phyloP scores from a whole-genome alignment of 2,329 filamentous ascomycete genomes.

The Aureobasidium uvarum region DNA sequence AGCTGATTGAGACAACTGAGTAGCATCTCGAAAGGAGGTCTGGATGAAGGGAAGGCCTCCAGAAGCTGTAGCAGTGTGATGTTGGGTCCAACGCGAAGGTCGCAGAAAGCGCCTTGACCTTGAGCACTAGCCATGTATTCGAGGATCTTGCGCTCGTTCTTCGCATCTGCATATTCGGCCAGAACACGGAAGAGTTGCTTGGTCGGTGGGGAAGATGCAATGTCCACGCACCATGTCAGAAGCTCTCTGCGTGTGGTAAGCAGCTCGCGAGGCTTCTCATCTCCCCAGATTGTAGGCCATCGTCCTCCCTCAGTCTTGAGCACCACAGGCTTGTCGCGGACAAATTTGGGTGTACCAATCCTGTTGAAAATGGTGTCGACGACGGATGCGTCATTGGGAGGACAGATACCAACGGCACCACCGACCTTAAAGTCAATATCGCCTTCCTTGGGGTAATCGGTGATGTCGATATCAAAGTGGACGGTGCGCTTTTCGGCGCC shows the following conservation, averaged over 20 bases:
- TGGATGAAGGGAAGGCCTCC: constrained; percentile 85
- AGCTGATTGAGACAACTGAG: constrained; percentile 78
- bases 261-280: constrained; percentile 80
- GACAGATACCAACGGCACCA: constrained; percentile 89
- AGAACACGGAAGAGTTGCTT: constrained; percentile 82
- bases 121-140: constrained; percentile 83
- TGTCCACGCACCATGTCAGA: constrained; percentile 92
- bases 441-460: constrained; percentile 81
- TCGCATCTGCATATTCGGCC: constrained; percentile 76
- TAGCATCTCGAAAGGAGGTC: constrained; percentile 79
- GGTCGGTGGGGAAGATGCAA: constrained; percentile 88
- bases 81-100: constrained; percentile 81
- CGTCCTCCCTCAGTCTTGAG: constrained; percentile 76
- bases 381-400: constrained; percentile 72
- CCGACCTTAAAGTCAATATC: constrained; percentile 94
- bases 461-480: constrained; percentile 96
- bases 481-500: constrained; percentile 96
- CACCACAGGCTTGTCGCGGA: constrained; percentile 79
- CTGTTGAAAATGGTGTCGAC: constrained; percentile 84
- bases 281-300: constrained; percentile 98
- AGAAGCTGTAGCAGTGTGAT: constrained; percentile 83
- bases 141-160: constrained; percentile 85
- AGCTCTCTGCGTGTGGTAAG: constrained; percentile 86
- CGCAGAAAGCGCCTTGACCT: constrained; percentile 89
- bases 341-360: constrained; percentile 74